A percentile compares a stretch with the other conserved stretches of the same genome.
Evolutionary conservation across 1,284 basidiomycete species (phyloP).

Genomic region (Marasmius fiardii): DNA sequence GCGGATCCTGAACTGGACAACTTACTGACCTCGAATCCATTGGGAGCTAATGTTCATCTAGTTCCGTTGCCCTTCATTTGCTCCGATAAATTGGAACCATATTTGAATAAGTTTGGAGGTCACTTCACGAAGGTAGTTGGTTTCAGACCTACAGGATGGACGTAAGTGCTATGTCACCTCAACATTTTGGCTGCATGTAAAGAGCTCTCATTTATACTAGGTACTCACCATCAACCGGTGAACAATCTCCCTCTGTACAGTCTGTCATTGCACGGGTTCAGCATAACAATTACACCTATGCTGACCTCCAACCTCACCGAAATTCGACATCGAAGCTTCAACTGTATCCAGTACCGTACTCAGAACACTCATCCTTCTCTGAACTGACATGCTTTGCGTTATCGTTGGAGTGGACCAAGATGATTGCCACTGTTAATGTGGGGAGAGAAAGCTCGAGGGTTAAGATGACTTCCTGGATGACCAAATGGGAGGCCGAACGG

Average conservation of each 20-base stretch:
- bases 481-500: slow-evolving; percentile 82
- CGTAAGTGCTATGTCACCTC: slow-evolving; percentile 46
- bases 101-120: slow-evolving; percentile 74
- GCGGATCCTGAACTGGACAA: slow-evolving; percentile 79
- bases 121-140: slow-evolving; percentile 76
- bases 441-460: slow-evolving; percentile 73
- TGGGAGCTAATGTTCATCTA: slow-evolving; percentile 81
- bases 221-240: slow-evolving; percentile 68
- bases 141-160: slow-evolving; percentile 95
- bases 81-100: slow-evolving; percentile 75
- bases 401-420: slow-evolving; percentile 74
- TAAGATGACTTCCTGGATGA: slow-evolving; percentile 87
- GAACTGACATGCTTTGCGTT: slow-evolving; percentile 94
- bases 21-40: slow-evolving; percentile 77
- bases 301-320: slow-evolving; percentile 66
- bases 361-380: slow-evolving; percentile 93
- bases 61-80: slow-evolving; percentile 80
- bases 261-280: slow-evolving; percentile 68
- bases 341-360: slow-evolving; percentile 91
- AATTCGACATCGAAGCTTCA: slow-evolving; percentile 70
- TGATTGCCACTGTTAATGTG: slow-evolving; percentile 97
- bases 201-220: slow-evolving; percentile 31
- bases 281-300: slow-evolving; percentile 60
- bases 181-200: not conserved
- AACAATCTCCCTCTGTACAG: slow-evolving; percentile 59